Conservation (phyloP, 2,329 filamentous ascomycete genomes). For the Colletotrichum incanum region DNA sequence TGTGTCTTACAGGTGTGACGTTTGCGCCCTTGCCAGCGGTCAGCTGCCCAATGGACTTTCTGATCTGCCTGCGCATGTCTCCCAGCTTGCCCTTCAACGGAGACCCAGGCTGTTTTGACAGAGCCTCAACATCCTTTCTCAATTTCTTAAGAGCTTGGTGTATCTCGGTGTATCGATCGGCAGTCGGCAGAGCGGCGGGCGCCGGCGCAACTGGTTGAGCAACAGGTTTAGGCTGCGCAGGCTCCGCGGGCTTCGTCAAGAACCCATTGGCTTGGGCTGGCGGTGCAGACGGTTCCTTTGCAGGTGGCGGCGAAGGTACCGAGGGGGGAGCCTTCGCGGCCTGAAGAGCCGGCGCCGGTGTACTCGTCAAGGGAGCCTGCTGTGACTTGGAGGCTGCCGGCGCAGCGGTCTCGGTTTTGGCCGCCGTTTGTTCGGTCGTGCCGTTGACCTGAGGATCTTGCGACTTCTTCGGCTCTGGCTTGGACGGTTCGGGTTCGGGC, state of each 20-base stretch:
- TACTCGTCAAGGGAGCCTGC: conserved; percentile 24
- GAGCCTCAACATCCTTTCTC: conserved; percentile 74
- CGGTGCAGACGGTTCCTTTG: conserved; percentile 30
- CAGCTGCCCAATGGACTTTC: conserved; percentile 81
- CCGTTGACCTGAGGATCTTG: conserved; percentile 45
- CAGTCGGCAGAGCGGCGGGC: conserved; percentile 22
- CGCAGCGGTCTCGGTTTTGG: conserved; percentile 30
- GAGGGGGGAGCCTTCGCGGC: conserved; percentile 42
- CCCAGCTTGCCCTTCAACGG: conserved; percentile 77
- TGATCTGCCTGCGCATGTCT: conserved; percentile 80
- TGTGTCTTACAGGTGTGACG: conserved; percentile 54
- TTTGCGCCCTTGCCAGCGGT: conserved; percentile 77
- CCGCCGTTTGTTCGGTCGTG: conserved; percentile 37
- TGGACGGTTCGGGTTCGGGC: conserved; percentile 51
- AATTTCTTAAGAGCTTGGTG: conserved; percentile 79
- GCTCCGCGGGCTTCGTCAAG: conserved; percentile 28
- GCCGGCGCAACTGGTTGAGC: conserved; percentile 16
- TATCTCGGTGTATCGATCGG: conserved; percentile 69
- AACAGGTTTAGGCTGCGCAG: conserved; percentile 28
- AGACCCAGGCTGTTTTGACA: conserved; percentile 63
- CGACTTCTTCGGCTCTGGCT: conserved; percentile 46
- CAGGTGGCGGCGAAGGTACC: conserved; percentile 28
- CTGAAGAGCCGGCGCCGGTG: conserved; percentile 39
- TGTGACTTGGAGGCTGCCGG: conserved; percentile 32
- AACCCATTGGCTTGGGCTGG: conserved; percentile 27